Base-by-base conservation (phyloP, 495 filamentous ascomycete species). In the Penicillium soppii region DNA sequence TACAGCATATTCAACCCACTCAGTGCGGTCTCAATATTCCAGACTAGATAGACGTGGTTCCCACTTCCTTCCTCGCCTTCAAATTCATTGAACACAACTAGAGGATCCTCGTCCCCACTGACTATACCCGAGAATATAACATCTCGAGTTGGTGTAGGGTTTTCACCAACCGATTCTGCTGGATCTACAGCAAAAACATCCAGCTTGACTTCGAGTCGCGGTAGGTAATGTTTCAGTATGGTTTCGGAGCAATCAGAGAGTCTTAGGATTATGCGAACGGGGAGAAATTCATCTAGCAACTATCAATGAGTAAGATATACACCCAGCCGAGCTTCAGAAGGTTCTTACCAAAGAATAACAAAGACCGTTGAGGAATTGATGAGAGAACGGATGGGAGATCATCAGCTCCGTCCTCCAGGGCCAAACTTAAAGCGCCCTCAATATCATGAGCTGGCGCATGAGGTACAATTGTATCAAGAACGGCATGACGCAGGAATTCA, bases 11-110 rank as follows among this genome's bases (percentile, higher is more conserved):
- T 20, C 29, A 17, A 61, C 72, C 54, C 63, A 83, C 81, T 75
- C n/a, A 95, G 75, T 52, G 88, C 84, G n/a, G 88, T 83, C 16
- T 84, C 75, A 17, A 88, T 70, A 59, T 84, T 91, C 91, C 91
- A 96, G 46, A 92, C 76, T n/a, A 85, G 81, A 53, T 90, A 82
- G 16, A 86, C 75, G 63, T 83, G 78, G 52, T 79, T 82, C 8
- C 73, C 71, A 25, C 66, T 70, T 7, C 81, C 80, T 5, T 76
- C 74, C 2, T 75, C 79, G 2, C 77, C 75, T 38, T 82, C 77
- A 20, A 71, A 73, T 29, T 75, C 71, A 46, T 83, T 79, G 12
- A 80, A 72, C 10, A 89, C 52, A 40, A 88, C 77, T 5, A 85
- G 66, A 16, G 86, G 87, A 20, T 89, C 77, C 42, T 83, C 76